A percentile compares a stretch with the other conserved stretches of the same genome.
These are phyloP conservation scores for Hyaloperonospora brassicae DNA, from an alignment of 352 stramenopile species.

Conservation along the genomic window DNA sequence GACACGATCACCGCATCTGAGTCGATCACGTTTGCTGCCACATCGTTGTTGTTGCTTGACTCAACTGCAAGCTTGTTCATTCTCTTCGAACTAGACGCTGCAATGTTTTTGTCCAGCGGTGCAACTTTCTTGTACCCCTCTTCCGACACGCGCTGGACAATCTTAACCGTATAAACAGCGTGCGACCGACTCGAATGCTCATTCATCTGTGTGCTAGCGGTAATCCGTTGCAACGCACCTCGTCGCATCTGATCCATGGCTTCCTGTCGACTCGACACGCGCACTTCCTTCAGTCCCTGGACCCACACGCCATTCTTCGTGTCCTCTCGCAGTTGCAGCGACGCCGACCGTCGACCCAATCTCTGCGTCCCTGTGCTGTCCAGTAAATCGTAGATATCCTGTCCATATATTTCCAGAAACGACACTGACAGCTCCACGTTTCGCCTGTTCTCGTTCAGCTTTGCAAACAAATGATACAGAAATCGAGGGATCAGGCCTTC, in stretches of 20 bases:
- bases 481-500: constrained; percentile 84
- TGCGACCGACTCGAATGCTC: constrained; percentile 37
- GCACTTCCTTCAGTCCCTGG: constrained; percentile 69
- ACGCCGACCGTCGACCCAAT: constrained; percentile 29
- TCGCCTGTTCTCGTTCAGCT: constrained; percentile 30
- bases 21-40: too few relatives aligned
- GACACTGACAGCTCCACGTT: constrained; percentile 66
- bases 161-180: too few relatives aligned
- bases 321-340: constrained; percentile 62
- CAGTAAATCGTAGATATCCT: constrained; percentile 95
- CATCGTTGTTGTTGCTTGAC: too few relatives aligned
- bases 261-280: constrained; percentile 41
- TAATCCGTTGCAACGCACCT: constrained; percentile 68
- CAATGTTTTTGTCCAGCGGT: too few relatives aligned
- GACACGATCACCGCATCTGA: too few relatives aligned
- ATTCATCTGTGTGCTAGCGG: constrained; percentile 84
- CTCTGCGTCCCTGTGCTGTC: constrained; percentile 31
- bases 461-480: constrained; percentile 63
- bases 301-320: constrained; percentile 68
- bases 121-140: background rate
- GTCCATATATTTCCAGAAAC: constrained; percentile 95
- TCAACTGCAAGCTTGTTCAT: too few relatives aligned
- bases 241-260: constrained; percentile 75
- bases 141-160: constrained; percentile 35
- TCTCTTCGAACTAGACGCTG: too few relatives aligned